Evolutionary conservation across 2,329 filamentous ascomycete species (phyloP), one percentile per base, ranked within the genome.

Genomic region (Ophiognomonia clavigignenti-juglandacearum): DNA sequence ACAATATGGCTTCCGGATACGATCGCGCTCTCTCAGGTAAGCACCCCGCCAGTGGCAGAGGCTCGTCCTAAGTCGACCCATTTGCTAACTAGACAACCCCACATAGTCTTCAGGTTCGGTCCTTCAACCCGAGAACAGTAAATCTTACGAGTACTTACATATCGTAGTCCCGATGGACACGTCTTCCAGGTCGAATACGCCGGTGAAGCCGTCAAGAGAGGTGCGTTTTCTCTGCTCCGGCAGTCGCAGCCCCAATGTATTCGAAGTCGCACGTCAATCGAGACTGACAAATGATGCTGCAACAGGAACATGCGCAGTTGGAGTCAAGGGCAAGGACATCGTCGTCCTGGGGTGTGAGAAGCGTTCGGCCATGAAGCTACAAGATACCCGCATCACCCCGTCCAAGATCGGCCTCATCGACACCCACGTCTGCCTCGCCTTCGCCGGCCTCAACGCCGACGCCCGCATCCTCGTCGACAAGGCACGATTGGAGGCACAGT

Each of bases 131-230:
- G 39, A 19, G 13, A 31, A 18, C 18, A 20, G 22, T 16, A 1
- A n/a, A 40, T 14, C 6, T 20, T 10, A 34, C n/a, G 32, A 14
- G 16, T 38, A 47, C 44, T 53, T n/a, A 51, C 44, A 34, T 22
- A 26, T 19, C 48, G 40, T 64, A 97, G 92, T 81, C 93, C 93
- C 63, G 93, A 98, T 73, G 93, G 93, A 71, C 93, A 98, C 76
- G 93, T 98, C 62, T 98, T 98, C 75, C 93, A 98, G 73, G 93
- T 98, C 63, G 93, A 98, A 79, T 98, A 98, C 80, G 93, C 93
- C 47, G 86, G 95, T 58, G 93, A 98, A 74, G 93, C 93, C 58
- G 93, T 98, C 58, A 98, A 98, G 79, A 77, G 93, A 89, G 93
- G 92, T 93, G 73, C 51, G 65, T 60, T n/a, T n/a, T n/a, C n/a